phyloP scores from a whole-genome alignment of 257 asterid genomes.

The Solanum commersonii region DNA sequence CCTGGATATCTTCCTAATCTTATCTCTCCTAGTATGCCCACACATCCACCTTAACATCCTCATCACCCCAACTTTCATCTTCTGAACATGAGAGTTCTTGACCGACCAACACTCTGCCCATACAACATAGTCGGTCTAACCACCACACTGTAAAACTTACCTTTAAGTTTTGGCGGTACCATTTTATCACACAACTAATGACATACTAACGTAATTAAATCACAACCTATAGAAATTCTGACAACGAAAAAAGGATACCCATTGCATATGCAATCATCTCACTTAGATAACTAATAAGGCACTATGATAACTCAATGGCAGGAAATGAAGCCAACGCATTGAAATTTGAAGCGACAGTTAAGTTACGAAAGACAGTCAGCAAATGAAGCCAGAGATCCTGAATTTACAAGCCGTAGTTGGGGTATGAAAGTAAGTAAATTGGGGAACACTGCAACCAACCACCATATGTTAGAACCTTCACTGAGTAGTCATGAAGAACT shows the following conservation, averaged over 20 bases:
- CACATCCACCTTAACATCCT: not conserved
- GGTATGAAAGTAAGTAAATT: not conserved
- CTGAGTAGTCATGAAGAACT: not conserved
- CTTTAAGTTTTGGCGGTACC: not conserved
- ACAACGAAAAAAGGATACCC: not conserved
- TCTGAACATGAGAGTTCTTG: not conserved
- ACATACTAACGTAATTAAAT: not conserved
- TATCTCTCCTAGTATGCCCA: not conserved
- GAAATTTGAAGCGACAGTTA: not conserved
- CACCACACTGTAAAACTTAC: not conserved
- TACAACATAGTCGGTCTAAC: not conserved
- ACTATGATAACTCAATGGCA: not conserved
- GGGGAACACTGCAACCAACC: not conserved
- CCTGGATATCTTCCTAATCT: not conserved
- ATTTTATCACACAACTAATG: not conserved
- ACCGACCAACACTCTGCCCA: not conserved
- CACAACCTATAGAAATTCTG: not conserved
- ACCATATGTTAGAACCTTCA: not conserved
- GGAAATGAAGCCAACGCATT: not conserved
- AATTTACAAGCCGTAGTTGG: not conserved
- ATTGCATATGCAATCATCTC: not conserved
- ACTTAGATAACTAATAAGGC: not conserved
- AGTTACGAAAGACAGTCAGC: not conserved
- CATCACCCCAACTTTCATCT: not conserved
- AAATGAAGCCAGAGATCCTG: not conserved